Evolutionary conservation across 2,329 filamentous ascomycete species (phyloP).

Genomic region (Diaporthe sp.): DNA sequence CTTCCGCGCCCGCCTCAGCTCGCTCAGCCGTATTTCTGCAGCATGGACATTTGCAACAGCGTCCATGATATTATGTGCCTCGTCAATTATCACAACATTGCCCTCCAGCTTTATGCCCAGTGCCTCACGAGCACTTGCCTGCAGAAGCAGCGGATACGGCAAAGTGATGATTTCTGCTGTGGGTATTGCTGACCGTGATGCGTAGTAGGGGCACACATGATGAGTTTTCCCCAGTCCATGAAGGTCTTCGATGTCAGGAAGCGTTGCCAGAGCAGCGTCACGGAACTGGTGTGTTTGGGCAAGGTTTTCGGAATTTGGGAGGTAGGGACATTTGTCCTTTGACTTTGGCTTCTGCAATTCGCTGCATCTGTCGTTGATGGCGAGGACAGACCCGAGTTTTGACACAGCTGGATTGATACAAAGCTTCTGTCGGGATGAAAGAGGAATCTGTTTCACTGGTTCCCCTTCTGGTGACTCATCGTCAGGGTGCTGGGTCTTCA

Average conservation of each 20-base stretch:
- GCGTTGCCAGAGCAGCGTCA: constrained; percentile 84
- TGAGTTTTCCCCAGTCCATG: constrained; percentile 82
- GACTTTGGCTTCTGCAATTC: constrained; percentile 86
- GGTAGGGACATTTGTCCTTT: constrained; percentile 78
- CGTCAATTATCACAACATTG: constrained; percentile 95
- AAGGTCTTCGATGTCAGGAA: constrained; percentile 95
- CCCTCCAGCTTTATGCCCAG: constrained; percentile 87
- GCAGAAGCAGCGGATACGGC: constrained; percentile 90
- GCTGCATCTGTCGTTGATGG: constrained; percentile 93
- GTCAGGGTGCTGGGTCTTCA: constrained; percentile 41
- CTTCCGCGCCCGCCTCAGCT: constrained; percentile 78
- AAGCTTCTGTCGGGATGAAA: constrained; percentile 87
- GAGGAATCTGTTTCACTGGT: constrained; percentile 81
- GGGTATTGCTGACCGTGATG: constrained; percentile 86
- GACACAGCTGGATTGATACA: constrained; percentile 92
- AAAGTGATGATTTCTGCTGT: constrained; percentile 91
- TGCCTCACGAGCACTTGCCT: constrained; percentile 88
- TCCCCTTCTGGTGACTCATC: constrained; percentile 56
- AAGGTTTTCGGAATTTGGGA: constrained; percentile 84
- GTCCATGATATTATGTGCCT: constrained; percentile 98
- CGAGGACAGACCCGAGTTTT: constrained; percentile 77
- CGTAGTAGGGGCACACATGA: constrained; percentile 94
- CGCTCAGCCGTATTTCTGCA: constrained; percentile 78
- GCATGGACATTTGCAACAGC: constrained; percentile 91
- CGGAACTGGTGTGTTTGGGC: constrained; percentile 83